Evolutionary conservation across 1,284 basidiomycete genomes (phyloP).

Genomic region (Pseudozyma sp.): DNA sequence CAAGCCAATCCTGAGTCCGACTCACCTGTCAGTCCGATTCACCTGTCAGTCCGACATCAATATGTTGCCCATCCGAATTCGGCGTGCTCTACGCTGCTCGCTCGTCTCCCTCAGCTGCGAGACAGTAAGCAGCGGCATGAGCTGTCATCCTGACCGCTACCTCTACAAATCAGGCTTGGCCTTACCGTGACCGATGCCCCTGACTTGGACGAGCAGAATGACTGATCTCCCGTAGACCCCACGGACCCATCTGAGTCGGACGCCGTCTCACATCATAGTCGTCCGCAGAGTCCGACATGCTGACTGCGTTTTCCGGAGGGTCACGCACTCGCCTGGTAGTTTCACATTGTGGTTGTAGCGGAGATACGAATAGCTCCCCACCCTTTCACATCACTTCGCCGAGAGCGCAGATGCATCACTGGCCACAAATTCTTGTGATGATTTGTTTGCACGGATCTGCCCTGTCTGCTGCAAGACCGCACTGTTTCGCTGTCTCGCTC

Average conservation of each 20-base stretch:
- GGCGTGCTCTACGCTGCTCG: too few relatives aligned
- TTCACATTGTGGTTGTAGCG: not conserved
- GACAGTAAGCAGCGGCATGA: too few relatives aligned
- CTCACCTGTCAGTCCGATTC: slow-evolving; percentile 3
- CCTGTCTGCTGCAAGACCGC: too few relatives aligned
- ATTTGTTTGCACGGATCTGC: not conserved
- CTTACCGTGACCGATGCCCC: slow-evolving; percentile 15
- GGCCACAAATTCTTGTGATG: not conserved
- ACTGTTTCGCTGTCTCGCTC: not conserved
- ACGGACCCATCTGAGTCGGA: not conserved
- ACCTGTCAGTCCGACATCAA: not conserved
- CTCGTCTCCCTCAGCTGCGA: too few relatives aligned
- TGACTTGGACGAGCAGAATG: slow-evolving; percentile 17
- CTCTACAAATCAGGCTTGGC: not conserved
- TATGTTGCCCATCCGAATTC: not conserved
- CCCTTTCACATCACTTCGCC: not conserved
- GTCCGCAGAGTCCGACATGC: not conserved
- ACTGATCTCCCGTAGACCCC: too few relatives aligned
- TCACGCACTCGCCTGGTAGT: not conserved
- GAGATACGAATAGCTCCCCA: not conserved
- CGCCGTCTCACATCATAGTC: not conserved
- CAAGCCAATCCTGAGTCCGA: slow-evolving; percentile 3
- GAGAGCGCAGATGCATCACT: not conserved
- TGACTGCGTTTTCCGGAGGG: not conserved
- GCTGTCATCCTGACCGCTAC: slow-evolving; percentile 12